Conservation (phyloP, 371 early-diverging fungal species). For the Mortierella sp. region DNA sequence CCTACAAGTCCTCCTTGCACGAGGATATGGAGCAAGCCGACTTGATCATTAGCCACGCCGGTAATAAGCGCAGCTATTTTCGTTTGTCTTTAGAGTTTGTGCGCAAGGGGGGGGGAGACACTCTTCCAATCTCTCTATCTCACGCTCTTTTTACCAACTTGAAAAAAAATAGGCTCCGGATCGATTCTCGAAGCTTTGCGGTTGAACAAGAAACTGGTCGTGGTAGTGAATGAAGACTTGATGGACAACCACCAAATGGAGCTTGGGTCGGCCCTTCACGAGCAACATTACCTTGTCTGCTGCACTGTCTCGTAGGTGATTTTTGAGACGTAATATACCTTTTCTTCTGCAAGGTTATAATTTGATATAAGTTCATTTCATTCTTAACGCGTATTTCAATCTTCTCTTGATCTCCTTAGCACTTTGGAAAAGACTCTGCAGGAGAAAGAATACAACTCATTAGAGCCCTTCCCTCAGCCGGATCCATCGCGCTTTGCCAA, state of each 20-base stretch:
- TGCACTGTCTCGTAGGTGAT: slow-evolving; percentile 60
- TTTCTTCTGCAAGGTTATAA: not conserved
- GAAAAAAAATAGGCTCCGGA: slow-evolving; percentile 73
- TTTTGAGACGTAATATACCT: not conserved
- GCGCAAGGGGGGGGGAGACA: no score
- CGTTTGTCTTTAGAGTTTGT: no score
- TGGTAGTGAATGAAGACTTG: slow-evolving; percentile 81
- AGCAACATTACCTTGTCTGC: slow-evolving; percentile 67
- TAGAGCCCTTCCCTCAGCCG: slow-evolving; percentile 36
- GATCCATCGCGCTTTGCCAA: slow-evolving; percentile 39
- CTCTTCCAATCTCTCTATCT: not conserved
- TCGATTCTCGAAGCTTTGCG: slow-evolving; percentile 86
- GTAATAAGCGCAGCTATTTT: slow-evolving; percentile 44
- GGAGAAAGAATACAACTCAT: slow-evolving; percentile 32
- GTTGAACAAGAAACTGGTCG: slow-evolving; percentile 75
- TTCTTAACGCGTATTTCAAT: not conserved
- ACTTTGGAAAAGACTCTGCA: slow-evolving; percentile 17
- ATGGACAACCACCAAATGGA: slow-evolving; percentile 94
- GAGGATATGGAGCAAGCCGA: slow-evolving; percentile 72
- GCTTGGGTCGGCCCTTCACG: slow-evolving; percentile 79
- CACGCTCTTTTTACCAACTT: not conserved
- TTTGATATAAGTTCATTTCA: not conserved
- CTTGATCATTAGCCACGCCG: slow-evolving; percentile 83
- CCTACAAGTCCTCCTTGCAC: slow-evolving; percentile 70
- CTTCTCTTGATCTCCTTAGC: not conserved